Evolutionary conservation across 768 basidiomycete genomes (phyloP).

Genomic region (Coprinopsis cinerea): DNA sequence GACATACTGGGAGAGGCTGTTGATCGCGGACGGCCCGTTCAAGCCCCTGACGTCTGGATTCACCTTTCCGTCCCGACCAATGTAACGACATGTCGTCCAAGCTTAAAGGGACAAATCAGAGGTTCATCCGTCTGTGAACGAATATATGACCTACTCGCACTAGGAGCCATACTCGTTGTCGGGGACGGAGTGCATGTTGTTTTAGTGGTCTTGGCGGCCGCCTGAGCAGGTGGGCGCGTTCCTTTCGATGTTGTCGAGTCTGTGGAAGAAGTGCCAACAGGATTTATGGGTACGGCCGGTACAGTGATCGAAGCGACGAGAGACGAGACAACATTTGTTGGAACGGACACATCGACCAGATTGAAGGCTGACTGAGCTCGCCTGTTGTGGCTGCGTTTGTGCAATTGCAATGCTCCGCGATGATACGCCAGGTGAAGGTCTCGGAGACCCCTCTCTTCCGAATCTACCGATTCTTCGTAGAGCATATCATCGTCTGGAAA

Average conservation of each 20-base stretch:
- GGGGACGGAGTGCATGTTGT: constrained; percentile 44
- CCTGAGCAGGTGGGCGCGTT: constrained; percentile 24
- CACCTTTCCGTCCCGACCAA: constrained; percentile 44
- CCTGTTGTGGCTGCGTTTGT: neutral
- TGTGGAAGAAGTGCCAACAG: neutral
- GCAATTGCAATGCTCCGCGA: constrained; percentile 1
- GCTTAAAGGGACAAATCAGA: constrained; percentile 15
- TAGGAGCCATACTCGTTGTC: constrained; percentile 39
- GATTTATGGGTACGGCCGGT: too few species aligned
- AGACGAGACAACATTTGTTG: too few species aligned
- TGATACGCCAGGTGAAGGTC: neutral
- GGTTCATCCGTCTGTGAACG: neutral
- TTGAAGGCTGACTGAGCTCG: too few species aligned
- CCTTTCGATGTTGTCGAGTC: neutral
- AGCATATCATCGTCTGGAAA: constrained; percentile 4
- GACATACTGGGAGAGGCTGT: constrained; percentile 35
- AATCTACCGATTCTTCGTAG: constrained; percentile 12
- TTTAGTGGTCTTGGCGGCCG: constrained; percentile 26
- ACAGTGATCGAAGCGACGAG: too few species aligned
- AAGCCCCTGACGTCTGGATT: constrained; percentile 49
- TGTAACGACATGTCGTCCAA: constrained; percentile 41
- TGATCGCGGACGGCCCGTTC: constrained; percentile 35
- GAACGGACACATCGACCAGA: too few species aligned
- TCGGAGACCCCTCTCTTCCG: neutral
- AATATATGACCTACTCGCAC: constrained; percentile 37